A percentile compares a stretch with the other conserved stretches of the same genome.
Conservation (phyloP, 768 basidiomycete genomes). For the Suillus weaverae region DNA sequence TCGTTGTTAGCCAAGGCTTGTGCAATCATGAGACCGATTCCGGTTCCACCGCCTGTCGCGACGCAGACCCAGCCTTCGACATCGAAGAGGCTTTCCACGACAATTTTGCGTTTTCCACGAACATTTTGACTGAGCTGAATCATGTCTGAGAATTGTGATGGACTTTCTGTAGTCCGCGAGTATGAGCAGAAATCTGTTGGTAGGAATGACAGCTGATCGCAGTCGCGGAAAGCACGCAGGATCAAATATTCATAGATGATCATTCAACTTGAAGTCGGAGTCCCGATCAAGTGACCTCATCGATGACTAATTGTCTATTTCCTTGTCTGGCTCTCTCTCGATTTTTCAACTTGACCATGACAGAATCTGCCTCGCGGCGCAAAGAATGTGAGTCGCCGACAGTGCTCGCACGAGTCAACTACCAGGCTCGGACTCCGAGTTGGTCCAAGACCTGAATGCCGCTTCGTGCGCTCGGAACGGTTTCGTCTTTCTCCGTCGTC, state of each 20-base stretch:
- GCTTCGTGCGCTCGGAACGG: too few relatives aligned
- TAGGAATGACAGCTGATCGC: not conserved
- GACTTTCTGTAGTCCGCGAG: not conserved
- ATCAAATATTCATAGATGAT: too few relatives aligned
- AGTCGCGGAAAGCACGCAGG: not conserved
- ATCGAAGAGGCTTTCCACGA: slow-evolving; percentile 8
- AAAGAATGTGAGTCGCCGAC: too few relatives aligned
- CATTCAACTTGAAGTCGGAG: too few relatives aligned
- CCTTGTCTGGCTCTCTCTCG: not conserved
- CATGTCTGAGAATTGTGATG: not conserved
- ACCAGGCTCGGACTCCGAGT: too few relatives aligned
- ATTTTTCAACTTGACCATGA: too few relatives aligned
- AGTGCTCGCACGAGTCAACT: too few relatives aligned
- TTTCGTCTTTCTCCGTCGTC: not conserved
- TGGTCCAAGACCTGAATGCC: too few relatives aligned
- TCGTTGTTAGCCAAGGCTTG: slow-evolving; percentile 43
- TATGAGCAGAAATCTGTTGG: not conserved
- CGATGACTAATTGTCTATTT: not conserved
- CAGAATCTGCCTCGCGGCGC: too few relatives aligned
- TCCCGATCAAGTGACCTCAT: not conserved
- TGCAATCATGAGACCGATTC: slow-evolving; percentile 46
- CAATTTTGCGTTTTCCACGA: slow-evolving; percentile 6
- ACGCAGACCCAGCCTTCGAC: slow-evolving; percentile 34
- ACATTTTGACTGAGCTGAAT: not conserved
- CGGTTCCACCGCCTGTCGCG: slow-evolving; percentile 77